Percentiles rank a stretch among this genome's conserved stretches.
Evolutionary conservation across 345 rosid species (phyloP).

Genomic region (Gynandropsis gynandra): DNA sequence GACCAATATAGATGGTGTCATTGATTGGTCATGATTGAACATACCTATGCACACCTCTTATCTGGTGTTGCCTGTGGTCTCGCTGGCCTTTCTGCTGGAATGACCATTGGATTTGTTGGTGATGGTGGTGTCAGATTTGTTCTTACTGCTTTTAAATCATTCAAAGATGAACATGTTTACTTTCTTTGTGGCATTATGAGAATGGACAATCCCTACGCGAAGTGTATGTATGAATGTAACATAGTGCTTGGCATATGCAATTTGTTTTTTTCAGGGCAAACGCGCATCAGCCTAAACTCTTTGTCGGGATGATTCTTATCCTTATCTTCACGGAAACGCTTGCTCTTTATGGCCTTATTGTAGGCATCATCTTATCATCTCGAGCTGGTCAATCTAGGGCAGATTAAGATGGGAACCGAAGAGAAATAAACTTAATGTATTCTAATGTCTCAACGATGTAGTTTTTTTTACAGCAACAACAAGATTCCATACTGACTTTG

Average conservation of each 20-base stretch:
- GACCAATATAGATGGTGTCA: too few relatives aligned
- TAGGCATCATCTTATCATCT: conserved; percentile 79
- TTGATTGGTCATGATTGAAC: too few relatives aligned
- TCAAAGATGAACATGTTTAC: too few relatives aligned
- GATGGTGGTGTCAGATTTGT: conserved; percentile 85
- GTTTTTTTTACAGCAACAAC: too few relatives aligned
- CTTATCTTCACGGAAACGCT: conserved; percentile 81
- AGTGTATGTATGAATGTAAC: neutral
- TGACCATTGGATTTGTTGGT: conserved; percentile 91
- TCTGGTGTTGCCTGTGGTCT: conserved; percentile 94
- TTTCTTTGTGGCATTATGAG: too few relatives aligned
- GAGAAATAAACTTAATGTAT: too few relatives aligned
- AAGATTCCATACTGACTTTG: too few relatives aligned
- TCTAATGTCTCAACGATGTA: too few relatives aligned
- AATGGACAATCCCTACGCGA: too few relatives aligned
- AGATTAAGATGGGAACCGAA: too few relatives aligned
- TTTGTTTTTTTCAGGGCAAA: conserved; percentile 48
- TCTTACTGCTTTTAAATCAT: neutral
- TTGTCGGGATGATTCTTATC: conserved; percentile 83
- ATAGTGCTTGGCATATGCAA: neutral
- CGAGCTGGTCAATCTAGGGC: conserved; percentile 87
- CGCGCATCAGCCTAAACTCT: conserved; percentile 87
- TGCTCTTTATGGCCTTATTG: conserved; percentile 75
- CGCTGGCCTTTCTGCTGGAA: conserved; percentile 92
- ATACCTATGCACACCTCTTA: conserved; percentile 80